These are phyloP conservation scores for Myxozyma neglecta DNA, from an alignment of 805 yeast genomes.

Conservation along the genomic window DNA sequence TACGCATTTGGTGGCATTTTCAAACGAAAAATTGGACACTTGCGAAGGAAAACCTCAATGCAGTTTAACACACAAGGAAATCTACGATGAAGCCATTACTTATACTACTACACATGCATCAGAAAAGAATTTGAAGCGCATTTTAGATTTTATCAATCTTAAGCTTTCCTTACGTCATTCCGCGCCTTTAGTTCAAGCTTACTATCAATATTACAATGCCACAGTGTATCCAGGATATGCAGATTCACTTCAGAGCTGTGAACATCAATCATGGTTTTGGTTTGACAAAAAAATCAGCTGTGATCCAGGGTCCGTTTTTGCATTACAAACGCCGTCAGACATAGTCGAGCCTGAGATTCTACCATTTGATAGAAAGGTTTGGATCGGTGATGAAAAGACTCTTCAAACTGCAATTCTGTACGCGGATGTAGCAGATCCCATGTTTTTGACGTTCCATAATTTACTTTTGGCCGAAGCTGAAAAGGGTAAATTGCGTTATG, in stretches of 20 bases:
- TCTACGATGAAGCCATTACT: constrained; percentile 23
- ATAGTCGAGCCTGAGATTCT: constrained; percentile 33
- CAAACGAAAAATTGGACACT: constrained; percentile 24
- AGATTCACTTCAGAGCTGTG: constrained; percentile 38
- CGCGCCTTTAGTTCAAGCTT: constrained; percentile 66
- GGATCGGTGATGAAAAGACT: constrained; percentile 39
- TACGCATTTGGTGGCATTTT: constrained; percentile 23
- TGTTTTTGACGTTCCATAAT: constrained; percentile 58
- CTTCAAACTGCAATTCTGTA: constrained; percentile 65
- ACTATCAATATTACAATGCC: constrained; percentile 53
- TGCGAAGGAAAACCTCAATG: constrained; percentile 22
- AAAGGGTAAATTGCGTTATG: constrained; percentile 66
- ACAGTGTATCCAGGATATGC: constrained; percentile 40
- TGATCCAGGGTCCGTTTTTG: constrained; percentile 71
- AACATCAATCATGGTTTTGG: constrained; percentile 51
- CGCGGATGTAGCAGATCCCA: constrained; percentile 56
- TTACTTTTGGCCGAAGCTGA: constrained; percentile 60
- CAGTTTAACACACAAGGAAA: constrained; percentile 20
- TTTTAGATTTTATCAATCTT: constrained; percentile 43
- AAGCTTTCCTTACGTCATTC: constrained; percentile 50
- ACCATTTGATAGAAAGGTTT: constrained; percentile 66
- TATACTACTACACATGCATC: constrained; percentile 7
- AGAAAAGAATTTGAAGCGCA: constrained; percentile 16
- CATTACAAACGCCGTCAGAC: constrained; percentile 56
- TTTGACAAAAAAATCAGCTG: constrained; percentile 59